These are phyloP conservation scores for Leccinum griseonigrum DNA, from an alignment of 1,284 basidiomycete species.

Conservation along the genomic window DNA sequence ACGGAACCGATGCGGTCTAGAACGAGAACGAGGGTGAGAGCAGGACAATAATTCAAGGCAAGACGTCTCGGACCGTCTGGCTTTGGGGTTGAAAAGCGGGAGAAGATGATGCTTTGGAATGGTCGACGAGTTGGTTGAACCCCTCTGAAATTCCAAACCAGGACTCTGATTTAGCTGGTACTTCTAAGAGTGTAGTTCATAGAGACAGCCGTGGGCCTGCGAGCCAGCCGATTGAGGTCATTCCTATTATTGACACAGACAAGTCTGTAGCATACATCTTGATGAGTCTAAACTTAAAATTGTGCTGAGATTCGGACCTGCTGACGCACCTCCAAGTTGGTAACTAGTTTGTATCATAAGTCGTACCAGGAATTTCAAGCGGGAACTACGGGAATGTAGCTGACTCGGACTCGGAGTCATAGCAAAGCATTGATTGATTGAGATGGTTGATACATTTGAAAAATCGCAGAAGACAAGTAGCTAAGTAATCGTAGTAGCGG, in stretches of 20 bases:
- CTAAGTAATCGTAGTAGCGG: too few species aligned
- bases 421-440: too few species aligned
- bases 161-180: slow-evolving; percentile 85
- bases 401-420: too few species aligned
- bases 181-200: slow-evolving; percentile 67
- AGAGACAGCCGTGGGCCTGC: slow-evolving; percentile 82
- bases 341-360: too few species aligned
- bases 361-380: too few species aligned
- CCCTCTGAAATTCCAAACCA: slow-evolving; percentile 81
- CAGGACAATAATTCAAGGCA: background rate
- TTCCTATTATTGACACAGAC: slow-evolving; percentile 71
- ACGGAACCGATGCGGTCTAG: slow-evolving; percentile 68
- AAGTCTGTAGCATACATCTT: too few species aligned
- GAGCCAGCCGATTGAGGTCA: slow-evolving; percentile 66
- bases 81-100: slow-evolving; percentile 56
- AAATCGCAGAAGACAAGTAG: too few species aligned
- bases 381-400: too few species aligned
- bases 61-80: slow-evolving; percentile 51
- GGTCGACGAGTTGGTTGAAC: slow-evolving; percentile 73
- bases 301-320: too few species aligned
- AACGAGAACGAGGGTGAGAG: slow-evolving; percentile 10
- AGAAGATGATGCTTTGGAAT: slow-evolving; percentile 65
- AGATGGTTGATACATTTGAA: too few species aligned
- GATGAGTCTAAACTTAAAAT: too few species aligned
- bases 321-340: too few species aligned